Percentiles rank a stretch among this genome's conserved stretches.
These are phyloP conservation scores for Hypoxylon sp. DNA, from an alignment of 2,329 filamentous ascomycete genomes.

Conservation along the genomic window DNA sequence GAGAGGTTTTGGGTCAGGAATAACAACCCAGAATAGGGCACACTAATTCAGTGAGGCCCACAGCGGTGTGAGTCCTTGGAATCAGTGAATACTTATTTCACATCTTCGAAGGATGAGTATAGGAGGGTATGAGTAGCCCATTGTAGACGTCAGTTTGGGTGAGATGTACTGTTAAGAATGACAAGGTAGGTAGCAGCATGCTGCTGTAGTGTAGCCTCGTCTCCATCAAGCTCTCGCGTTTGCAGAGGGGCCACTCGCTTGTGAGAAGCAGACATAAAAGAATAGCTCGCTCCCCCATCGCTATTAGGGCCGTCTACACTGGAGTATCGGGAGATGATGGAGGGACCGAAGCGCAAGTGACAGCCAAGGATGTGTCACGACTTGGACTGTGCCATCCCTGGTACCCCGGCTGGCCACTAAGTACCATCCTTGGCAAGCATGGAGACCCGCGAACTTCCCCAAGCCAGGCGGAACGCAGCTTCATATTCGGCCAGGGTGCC, in stretches of 20 bases:
- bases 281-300: constrained; percentile 22
- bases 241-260: constrained; percentile 29
- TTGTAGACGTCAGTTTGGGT: constrained; percentile 20
- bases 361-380: constrained; percentile 35
- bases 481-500: constrained; percentile 42
- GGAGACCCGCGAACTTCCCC: constrained; percentile 39
- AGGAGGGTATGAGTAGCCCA: constrained; percentile 13
- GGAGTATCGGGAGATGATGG: constrained; percentile 31
- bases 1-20: constrained; percentile 29
- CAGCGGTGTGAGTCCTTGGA: constrained; percentile 36
- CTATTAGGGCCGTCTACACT: constrained; percentile 34
- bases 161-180: constrained; percentile 18
- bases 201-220: constrained; percentile 37
- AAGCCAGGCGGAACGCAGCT: constrained; percentile 34
- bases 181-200: constrained; percentile 28
- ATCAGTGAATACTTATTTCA: constrained; percentile 19
- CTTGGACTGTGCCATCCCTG: constrained; percentile 42
- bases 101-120: constrained; percentile 11
- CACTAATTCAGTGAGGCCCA: constrained; percentile 40
- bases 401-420: constrained; percentile 39
- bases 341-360: constrained; percentile 36
- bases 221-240: constrained; percentile 27
- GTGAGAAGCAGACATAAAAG: constrained; percentile 17
- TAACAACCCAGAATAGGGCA: constrained; percentile 35
- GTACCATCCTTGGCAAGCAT: constrained; percentile 39